Conservation (phyloP, 1,284 basidiomycete genomes). For the Sporisorium graminicola region DNA sequence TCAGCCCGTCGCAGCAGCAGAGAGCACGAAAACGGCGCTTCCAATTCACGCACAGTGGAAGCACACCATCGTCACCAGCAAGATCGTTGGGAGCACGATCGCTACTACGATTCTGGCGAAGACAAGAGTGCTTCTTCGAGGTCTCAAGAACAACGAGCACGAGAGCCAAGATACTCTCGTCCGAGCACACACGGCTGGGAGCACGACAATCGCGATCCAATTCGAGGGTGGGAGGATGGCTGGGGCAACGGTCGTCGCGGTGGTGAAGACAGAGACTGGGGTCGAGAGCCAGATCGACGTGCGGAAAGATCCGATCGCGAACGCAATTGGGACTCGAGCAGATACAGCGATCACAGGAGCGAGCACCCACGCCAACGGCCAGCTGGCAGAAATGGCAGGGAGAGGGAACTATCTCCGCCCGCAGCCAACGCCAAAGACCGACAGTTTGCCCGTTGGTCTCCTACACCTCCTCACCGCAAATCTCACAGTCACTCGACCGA, state of each 20-base stretch:
- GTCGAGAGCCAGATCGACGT: not conserved
- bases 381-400: constrained; percentile 12
- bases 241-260: constrained; percentile 9
- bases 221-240: constrained; percentile 1
- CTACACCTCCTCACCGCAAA: constrained; percentile 26
- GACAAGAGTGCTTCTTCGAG: constrained; percentile 1
- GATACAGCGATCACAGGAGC: constrained; percentile 8
- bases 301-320: constrained; percentile 12
- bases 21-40: not conserved
- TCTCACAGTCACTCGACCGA: not conserved
- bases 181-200: constrained; percentile 1
- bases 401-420: constrained; percentile 15
- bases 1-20: constrained; percentile 8
- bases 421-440: constrained; percentile 1
- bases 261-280: constrained; percentile 1
- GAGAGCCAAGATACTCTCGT: constrained; percentile 2
- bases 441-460: constrained; percentile 24
- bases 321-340: constrained; percentile 2
- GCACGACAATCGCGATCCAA: not conserved
- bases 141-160: not conserved
- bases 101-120: not conserved
- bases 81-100: constrained; percentile 5
- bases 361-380: constrained; percentile 4
- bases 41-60: too few relatives aligned
- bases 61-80: constrained; percentile 7